These are phyloP conservation scores for Tuber brumale DNA, from an alignment of 495 filamentous ascomycete genomes.

Conservation along the genomic window DNA sequence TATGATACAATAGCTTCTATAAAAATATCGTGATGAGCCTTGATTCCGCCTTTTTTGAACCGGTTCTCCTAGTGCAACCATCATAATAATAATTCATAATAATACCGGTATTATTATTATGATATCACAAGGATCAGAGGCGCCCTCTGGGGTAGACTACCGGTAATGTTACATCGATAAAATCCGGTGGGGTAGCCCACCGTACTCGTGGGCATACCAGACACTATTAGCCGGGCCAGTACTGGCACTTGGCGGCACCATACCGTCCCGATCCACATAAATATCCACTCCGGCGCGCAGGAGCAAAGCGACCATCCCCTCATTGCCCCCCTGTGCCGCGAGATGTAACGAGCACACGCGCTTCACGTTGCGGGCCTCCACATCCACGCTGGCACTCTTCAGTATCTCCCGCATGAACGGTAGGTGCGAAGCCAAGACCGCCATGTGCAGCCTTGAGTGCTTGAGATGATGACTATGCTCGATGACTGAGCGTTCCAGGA, in stretches of 20 bases:
- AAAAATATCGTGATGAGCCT: background rate
- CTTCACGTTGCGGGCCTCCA: no score
- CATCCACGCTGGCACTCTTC: background rate
- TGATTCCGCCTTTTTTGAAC: background rate
- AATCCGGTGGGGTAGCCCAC: no score
- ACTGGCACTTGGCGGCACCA: no score
- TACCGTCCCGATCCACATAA: slow-evolving; percentile 15
- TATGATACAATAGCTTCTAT: background rate
- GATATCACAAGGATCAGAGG: background rate
- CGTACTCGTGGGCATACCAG: no score
- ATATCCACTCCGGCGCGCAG: slow-evolving; percentile 16
- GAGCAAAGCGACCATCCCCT: no score
- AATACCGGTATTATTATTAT: background rate
- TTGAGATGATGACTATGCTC: background rate
- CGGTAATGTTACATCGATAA: no score
- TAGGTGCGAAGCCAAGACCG: background rate
- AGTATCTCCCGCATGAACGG: background rate
- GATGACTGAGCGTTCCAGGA: background rate
- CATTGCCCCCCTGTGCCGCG: no score
- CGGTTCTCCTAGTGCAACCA: background rate
- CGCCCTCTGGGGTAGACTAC: background rate
- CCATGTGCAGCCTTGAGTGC: background rate
- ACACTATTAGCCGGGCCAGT: no score
- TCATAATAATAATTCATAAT: no score
- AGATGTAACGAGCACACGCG: no score